These are phyloP conservation scores for Lathyrus aphaca DNA, from an alignment of 306 rosid species.

Conservation along the genomic window DNA sequence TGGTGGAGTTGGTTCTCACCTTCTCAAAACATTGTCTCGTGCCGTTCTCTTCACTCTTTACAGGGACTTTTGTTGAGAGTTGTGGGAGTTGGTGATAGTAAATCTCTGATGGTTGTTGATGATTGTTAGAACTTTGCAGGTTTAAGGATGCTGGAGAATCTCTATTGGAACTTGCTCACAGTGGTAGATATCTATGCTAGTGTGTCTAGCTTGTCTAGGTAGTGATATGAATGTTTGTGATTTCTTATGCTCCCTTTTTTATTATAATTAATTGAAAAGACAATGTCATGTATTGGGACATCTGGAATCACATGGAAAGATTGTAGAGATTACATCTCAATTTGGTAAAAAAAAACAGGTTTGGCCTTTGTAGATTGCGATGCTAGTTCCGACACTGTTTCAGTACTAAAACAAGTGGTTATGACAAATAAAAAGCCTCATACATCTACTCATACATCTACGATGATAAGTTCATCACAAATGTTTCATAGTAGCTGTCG, in stretches of 20 bases:
- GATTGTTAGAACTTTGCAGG: conserved; percentile 71
- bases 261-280: conserved; percentile 49
- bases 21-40: conserved; percentile 83
- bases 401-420: conserved; percentile 62
- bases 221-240: conserved; percentile 24
- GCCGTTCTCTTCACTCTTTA: conserved; percentile 75
- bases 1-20: conserved; percentile 94
- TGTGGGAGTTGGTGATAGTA: conserved; percentile 83
- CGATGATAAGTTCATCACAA: conserved; percentile 57
- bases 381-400: conserved; percentile 78
- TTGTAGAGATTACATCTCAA: conserved; percentile 64
- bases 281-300: conserved; percentile 45
- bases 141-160: conserved; percentile 64
- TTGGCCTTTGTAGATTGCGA: conserved; percentile 87
- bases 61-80: conserved; percentile 85
- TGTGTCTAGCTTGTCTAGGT: conserved; percentile 24
- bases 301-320: conserved; percentile 54
- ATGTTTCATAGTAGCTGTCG: conserved; percentile 1
- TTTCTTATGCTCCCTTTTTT: conserved; percentile 38
- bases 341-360: conserved; percentile 75
- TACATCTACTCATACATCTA: too few species aligned
- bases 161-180: conserved; percentile 48
- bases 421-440: conserved; percentile 96
- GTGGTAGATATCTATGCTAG: conserved; percentile 50
- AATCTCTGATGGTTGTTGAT: conserved; percentile 54